Base-by-base conservation (phyloP, 495 filamentous ascomycete species). In the Bathelium albidoporum region DNA sequence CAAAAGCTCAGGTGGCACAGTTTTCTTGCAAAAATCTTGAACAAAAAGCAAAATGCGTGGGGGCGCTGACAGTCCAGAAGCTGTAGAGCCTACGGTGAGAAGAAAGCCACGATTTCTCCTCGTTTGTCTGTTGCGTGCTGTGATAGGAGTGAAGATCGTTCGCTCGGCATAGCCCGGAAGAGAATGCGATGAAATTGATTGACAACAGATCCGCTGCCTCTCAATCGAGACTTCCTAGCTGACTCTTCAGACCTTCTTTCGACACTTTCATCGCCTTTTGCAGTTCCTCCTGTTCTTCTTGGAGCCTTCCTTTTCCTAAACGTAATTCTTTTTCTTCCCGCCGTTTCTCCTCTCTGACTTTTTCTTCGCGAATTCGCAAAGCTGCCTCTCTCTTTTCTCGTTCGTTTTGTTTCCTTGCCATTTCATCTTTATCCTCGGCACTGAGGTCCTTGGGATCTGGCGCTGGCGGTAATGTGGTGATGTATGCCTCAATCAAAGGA, bases 211-310 rank as follows among this genome's bases (percentile, higher is more conserved):
- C 43, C 43, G 4, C 18, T 49, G 12, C 0, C 5, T 49, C 16
- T 55, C 29, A 55, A 24, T 55, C 49, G 20, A 29, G 22, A 55
- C 24, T 20, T 20, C 29, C 49, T 10, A 73, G 36, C 52, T 73
- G 70, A 3, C 32, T 61, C 59, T 53, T 69, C 59, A 73, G 62
- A 0, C 90, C 89, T 61, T 82, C 84, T 73, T 89, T 93, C 22
- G 81, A 80, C 20, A 94, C 79, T 34, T 78, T 83, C 87, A 93
- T 90, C 16, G 91, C 91, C 64, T 81, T 80, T 68, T 91, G 83
- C 32, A 96, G 73, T 71, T 96, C 89, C 45, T 81, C 79, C 73
- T 94, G 89, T 60, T 88, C 89, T 73, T 93, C 89, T 32, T 82
- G 74, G 26, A 95, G 68, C 43, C 85, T 79, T 41, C 83, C 84